These are phyloP conservation scores for Chrysoporthe cubensis DNA, from an alignment of 2,329 filamentous ascomycete genomes.

Conservation along the genomic window DNA sequence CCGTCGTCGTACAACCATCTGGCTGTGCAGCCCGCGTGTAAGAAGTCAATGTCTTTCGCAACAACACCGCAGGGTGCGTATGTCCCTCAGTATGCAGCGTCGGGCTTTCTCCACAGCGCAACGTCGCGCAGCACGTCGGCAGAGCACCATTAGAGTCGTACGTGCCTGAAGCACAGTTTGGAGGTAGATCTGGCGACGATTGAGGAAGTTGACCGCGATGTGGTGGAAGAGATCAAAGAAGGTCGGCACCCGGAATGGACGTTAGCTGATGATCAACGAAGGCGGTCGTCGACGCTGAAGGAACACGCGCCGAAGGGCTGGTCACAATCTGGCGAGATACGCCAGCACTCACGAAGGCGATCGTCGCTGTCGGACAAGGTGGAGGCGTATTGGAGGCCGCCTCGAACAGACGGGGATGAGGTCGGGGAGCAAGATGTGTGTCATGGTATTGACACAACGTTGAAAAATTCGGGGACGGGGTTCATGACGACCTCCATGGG, in stretches of 20 bases:
- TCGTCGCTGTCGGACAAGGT: not conserved
- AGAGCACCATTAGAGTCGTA: not conserved
- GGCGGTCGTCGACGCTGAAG: not conserved
- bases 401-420: not conserved
- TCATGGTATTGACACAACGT: conserved; percentile 2
- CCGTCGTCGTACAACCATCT: not conserved
- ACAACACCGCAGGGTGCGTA: not conserved
- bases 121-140: not conserved
- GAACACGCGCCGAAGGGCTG: too few relatives aligned
- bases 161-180: not conserved
- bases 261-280: not conserved
- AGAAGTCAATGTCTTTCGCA: not conserved
- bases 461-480: not conserved
- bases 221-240: not conserved
- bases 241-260: conserved; percentile 5
- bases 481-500: not conserved
- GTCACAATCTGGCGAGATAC: too few relatives aligned
- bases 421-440: not conserved
- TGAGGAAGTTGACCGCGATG: conserved; percentile 5
- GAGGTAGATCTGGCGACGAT: conserved; percentile 12
- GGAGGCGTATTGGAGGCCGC: not conserved
- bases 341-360: not conserved
- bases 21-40: not conserved
- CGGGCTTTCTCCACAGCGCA: not conserved
- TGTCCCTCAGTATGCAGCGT: not conserved